A percentile compares a stretch with the other conserved stretches of the same genome.
Evolutionary conservation across 192 early-diverging fungal genomes (phyloP).

Genomic region (Coemansia sp.): DNA sequence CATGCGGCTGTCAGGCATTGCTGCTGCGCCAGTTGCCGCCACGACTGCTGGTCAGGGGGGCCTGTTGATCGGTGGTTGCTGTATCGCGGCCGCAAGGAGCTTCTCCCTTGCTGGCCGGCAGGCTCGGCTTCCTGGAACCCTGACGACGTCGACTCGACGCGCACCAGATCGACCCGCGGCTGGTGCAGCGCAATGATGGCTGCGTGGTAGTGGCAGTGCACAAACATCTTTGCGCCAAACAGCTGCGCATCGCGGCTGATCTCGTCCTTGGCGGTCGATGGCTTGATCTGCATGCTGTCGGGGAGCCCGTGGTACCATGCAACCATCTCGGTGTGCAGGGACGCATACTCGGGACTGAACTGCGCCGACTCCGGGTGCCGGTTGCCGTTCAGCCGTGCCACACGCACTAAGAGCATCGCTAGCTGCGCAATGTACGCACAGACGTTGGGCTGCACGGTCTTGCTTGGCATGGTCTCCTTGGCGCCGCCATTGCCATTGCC

Average conservation of each 20-base stretch:
- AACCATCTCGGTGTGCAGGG: conserved; percentile 51
- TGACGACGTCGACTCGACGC: conserved; percentile 24
- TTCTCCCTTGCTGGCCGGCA: neutral
- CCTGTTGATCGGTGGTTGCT: neutral
- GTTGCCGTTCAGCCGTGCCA: conserved; percentile 56
- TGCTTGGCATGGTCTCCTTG: neutral
- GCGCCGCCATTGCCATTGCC: neutral
- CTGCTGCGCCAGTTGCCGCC: conserved; percentile 53
- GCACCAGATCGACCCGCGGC: conserved; percentile 53
- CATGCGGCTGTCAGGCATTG: conserved; percentile 54
- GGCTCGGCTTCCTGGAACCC: neutral
- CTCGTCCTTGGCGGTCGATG: conserved; percentile 26
- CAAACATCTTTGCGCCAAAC: conserved; percentile 55
- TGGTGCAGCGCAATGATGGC: conserved; percentile 56
- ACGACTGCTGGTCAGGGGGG: conserved; percentile 26
- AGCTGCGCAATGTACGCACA: conserved; percentile 46
- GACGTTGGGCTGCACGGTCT: conserved; percentile 17
- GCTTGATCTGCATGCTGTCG: conserved; percentile 43
- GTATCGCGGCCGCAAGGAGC: conserved; percentile 3
- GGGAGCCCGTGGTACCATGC: conserved; percentile 51
- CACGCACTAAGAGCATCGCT: conserved; percentile 45
- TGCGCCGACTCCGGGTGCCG: conserved; percentile 55
- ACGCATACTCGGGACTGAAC: conserved; percentile 52
- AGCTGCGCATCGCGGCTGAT: conserved; percentile 29
- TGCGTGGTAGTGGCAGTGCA: conserved; percentile 56